phyloP scores from a whole-genome alignment of 768 basidiomycete genomes.

The Lentinula sp. region DNA sequence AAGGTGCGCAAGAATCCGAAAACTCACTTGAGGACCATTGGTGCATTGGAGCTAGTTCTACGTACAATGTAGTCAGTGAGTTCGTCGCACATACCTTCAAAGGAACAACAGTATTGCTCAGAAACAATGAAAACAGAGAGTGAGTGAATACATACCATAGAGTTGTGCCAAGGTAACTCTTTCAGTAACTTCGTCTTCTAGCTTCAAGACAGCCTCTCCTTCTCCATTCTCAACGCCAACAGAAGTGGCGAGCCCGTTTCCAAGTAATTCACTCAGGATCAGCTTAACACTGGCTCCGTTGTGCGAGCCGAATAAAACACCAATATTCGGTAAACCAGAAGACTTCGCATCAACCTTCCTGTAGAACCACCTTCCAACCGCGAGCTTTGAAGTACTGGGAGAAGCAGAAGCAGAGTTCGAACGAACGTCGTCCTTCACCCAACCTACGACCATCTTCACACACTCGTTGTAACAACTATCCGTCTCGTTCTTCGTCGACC shows the following conservation, averaged over 20 bases:
- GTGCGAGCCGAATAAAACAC: conserved; percentile 83
- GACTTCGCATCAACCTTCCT: background rate
- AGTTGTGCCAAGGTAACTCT: conserved; percentile 75
- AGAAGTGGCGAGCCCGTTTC: conserved; percentile 42
- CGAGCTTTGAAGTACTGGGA: background rate
- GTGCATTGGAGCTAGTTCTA: conserved; percentile 44
- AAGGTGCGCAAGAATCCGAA: background rate
- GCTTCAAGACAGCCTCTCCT: conserved; percentile 22
- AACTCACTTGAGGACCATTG: conserved; percentile 71
- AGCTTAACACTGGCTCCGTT: conserved; percentile 65
- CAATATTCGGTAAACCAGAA: conserved; percentile 28
- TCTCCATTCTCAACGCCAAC: conserved; percentile 16
- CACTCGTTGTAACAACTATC: conserved; percentile 70
- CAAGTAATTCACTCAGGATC: conserved; percentile 56
- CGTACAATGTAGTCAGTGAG: conserved; percentile 66
- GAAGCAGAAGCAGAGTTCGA: background rate
- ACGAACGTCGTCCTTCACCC: conserved; percentile 6
- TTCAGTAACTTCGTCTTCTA: conserved; percentile 54
- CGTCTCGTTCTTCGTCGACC: conserved; percentile 62
- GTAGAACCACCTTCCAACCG: conserved; percentile 8
- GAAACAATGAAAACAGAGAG: background rate
- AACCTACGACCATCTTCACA: conserved; percentile 43
- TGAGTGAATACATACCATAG: conserved; percentile 48
- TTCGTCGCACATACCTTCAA: conserved; percentile 80
- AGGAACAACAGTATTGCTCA: background rate